Percentiles rank a stretch among this genome's conserved stretches.
These are phyloP conservation scores for Lyophyllum atratum DNA, from an alignment of 768 basidiomycete genomes.

Conservation along the genomic window DNA sequence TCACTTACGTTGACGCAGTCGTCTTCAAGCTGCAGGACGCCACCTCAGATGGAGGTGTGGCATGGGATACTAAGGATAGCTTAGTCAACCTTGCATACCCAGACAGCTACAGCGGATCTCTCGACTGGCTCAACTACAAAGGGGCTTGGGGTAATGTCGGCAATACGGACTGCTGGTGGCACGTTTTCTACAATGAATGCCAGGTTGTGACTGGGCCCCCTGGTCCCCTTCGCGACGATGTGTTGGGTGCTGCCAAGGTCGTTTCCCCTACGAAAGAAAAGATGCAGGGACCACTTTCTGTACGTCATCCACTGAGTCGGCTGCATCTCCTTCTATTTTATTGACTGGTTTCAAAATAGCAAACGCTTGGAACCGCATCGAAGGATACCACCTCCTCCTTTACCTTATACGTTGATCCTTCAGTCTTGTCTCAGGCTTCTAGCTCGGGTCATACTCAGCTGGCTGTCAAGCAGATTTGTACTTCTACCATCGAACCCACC, in stretches of 20 bases:
- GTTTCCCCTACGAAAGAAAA: not conserved
- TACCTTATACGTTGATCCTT: constrained; percentile 13
- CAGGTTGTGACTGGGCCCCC: constrained; percentile 16
- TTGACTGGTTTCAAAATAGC: constrained; percentile 4
- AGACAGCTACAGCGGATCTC: constrained; percentile 11
- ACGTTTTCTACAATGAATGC: constrained; percentile 15
- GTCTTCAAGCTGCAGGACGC: constrained; percentile 17
- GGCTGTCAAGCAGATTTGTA: constrained; percentile 15
- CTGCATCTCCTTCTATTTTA: not conserved
- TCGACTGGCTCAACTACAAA: constrained; percentile 19
- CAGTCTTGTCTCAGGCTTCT: not conserved
- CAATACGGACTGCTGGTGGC: constrained; percentile 18
- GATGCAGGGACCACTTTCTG: constrained; percentile 15
- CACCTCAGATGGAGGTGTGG: constrained; percentile 15
- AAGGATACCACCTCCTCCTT: constrained; percentile 12
- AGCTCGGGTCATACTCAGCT: constrained; percentile 1
- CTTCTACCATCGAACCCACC: not conserved
- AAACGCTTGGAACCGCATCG: constrained; percentile 17
- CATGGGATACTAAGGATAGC: constrained; percentile 16
- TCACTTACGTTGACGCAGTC: constrained; percentile 17
- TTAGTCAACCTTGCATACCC: constrained; percentile 15
- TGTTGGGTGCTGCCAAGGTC: constrained; percentile 9
- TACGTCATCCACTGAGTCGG: not conserved
- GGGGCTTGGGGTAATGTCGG: constrained; percentile 20
- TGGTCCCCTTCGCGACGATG: constrained; percentile 17